These are phyloP conservation scores for Nannizzia gypsea DNA, from an alignment of 2,329 filamentous ascomycete species.

Conservation along the genomic window DNA sequence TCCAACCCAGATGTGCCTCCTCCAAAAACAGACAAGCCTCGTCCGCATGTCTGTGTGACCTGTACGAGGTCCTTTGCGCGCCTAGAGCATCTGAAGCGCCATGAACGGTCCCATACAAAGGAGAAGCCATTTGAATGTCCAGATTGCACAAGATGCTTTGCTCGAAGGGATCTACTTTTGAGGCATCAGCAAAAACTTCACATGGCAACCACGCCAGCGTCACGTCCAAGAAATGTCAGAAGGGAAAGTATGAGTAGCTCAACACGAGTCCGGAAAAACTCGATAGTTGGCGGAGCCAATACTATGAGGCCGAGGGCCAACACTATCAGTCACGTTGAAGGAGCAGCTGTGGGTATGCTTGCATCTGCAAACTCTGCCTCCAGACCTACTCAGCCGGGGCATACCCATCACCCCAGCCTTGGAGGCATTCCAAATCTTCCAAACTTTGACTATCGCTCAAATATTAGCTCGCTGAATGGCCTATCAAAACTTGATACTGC, in stretches of 20 bases:
- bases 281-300: constrained; percentile 53
- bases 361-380: constrained; percentile 19
- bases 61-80: constrained; percentile 88
- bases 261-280: constrained; percentile 74
- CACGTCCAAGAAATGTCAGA: constrained; percentile 67
- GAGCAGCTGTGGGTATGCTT: constrained; percentile 56
- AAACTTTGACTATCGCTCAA: constrained; percentile 45
- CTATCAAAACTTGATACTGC: constrained; percentile 77
- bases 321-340: constrained; percentile 89
- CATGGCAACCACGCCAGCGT: constrained; percentile 77
- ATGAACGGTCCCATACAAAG: constrained; percentile 96
- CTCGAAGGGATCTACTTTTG: constrained; percentile 77
- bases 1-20: constrained; percentile 13
- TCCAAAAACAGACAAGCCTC: constrained; percentile 92
- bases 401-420: constrained; percentile 66
- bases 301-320: constrained; percentile 82
- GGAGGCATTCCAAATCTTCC: constrained; percentile 47
- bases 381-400: constrained; percentile 27
- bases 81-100: constrained; percentile 90
- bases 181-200: constrained; percentile 98
- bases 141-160: constrained; percentile 89
- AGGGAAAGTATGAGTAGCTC: constrained; percentile 73
- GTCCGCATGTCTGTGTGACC: constrained; percentile 84
- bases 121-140: constrained; percentile 98
- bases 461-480: constrained; percentile 45